Evolutionary conservation across 2,329 filamentous ascomycete genomes (phyloP).

Genomic region (Lanzia echinophila): DNA sequence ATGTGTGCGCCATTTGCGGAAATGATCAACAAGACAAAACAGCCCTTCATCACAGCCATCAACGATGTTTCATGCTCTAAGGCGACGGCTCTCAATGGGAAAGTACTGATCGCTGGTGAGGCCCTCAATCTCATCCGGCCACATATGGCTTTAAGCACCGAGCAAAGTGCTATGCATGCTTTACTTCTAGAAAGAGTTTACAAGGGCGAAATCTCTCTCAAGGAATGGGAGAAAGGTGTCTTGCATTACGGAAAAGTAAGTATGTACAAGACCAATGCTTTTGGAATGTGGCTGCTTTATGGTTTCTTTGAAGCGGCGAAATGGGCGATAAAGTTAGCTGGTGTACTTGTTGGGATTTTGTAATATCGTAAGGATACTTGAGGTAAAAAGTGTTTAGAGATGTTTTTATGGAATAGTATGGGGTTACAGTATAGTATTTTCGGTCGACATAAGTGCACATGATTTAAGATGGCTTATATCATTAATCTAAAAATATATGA

Average conservation of each 20-base stretch:
- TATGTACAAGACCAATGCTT: slow-evolving; percentile 5
- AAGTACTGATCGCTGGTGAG: slow-evolving; percentile 36
- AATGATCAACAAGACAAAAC: slow-evolving; percentile 34
- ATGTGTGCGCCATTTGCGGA: slow-evolving; percentile 22
- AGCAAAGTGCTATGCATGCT: slow-evolving; percentile 32
- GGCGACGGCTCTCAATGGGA: slow-evolving; percentile 32
- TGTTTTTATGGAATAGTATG: no score
- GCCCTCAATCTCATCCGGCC: slow-evolving; percentile 39
- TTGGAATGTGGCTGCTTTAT: slow-evolving; percentile 1
- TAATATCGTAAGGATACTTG: no score
- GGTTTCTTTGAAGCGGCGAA: not conserved
- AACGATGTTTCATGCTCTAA: slow-evolving; percentile 34
- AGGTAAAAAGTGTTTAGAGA: no score
- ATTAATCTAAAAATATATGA: no score
- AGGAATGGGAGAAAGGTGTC: slow-evolving; percentile 8
- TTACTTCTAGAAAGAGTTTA: slow-evolving; percentile 14
- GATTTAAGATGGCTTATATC: no score
- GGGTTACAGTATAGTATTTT: no score
- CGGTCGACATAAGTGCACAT: no score
- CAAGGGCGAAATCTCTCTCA: slow-evolving; percentile 9
- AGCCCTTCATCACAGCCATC: slow-evolving; percentile 38
- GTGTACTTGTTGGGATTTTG: not conserved
- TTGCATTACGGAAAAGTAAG: slow-evolving; percentile 9
- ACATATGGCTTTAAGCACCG: slow-evolving; percentile 39
- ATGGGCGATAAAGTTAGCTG: not conserved